Percentiles rank a stretch among this genome's conserved stretches.
Conservation (phyloP, 495 filamentous ascomycete species). For the Aspergillus indologenus region DNA sequence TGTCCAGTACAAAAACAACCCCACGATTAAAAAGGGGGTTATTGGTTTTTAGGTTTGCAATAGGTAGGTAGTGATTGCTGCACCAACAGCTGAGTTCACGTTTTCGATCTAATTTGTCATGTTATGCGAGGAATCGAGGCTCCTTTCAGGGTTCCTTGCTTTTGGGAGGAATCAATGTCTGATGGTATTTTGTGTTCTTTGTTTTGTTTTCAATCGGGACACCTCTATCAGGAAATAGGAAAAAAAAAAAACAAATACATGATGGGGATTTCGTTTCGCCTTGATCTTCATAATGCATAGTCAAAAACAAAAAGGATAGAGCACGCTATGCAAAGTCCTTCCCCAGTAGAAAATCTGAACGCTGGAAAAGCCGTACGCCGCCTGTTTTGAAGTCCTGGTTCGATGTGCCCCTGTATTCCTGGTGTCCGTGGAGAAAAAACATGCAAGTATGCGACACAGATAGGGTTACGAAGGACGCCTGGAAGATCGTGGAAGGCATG, state of each 20-base stretch:
- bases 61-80: too few relatives aligned
- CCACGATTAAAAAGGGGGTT: too few relatives aligned
- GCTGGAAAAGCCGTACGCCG: not conserved
- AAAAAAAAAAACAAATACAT: not conserved
- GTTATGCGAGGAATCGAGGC: too few relatives aligned
- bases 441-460: not conserved
- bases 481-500: not conserved
- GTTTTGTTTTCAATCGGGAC: too few relatives aligned
- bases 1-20: too few relatives aligned
- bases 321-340: slow-evolving; percentile 15
- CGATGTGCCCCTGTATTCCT: not conserved
- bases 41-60: too few relatives aligned
- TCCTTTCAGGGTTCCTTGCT: too few relatives aligned
- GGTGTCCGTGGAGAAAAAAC: not conserved
- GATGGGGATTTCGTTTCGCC: slow-evolving; percentile 6
- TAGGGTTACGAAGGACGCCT: not conserved
- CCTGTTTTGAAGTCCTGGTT: not conserved
- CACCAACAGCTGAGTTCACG: too few relatives aligned
- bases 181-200: too few relatives aligned
- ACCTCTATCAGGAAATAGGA: not conserved
- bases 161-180: too few relatives aligned
- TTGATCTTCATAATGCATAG: slow-evolving; percentile 4
- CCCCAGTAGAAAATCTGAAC: not conserved
- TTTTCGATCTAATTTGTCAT: too few relatives aligned
- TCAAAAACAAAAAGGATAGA: not conserved